These are phyloP conservation scores for Benincasa hispida DNA, from an alignment of 306 rosid genomes.

Conservation along the genomic window DNA sequence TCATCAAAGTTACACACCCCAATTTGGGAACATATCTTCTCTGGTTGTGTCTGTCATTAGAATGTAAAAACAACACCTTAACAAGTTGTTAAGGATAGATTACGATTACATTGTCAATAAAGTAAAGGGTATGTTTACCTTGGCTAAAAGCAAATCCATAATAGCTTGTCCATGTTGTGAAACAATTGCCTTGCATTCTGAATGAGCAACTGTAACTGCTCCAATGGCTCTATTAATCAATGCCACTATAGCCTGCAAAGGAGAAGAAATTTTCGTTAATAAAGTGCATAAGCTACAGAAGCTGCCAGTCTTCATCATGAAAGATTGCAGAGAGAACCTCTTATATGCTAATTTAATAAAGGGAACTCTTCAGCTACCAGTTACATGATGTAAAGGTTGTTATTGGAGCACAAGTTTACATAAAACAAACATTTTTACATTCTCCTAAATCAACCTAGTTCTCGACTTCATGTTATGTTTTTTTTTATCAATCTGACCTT, in stretches of 20 bases:
- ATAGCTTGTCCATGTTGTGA: conserved; percentile 68
- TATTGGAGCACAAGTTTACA: neutral
- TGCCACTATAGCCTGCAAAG: conserved; percentile 43
- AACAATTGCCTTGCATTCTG: conserved; percentile 72
- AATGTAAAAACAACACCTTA: neutral
- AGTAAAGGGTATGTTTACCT: conserved; percentile 27
- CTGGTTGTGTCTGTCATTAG: conserved; percentile 43
- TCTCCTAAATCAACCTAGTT: neutral
- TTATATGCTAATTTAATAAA: neutral
- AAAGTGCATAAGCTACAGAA: neutral
- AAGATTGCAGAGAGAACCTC: neutral
- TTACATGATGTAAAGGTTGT: neutral
- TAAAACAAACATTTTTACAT: neutral
- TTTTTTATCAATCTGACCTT: neutral
- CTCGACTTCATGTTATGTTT: neutral
- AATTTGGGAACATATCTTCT: conserved; percentile 66
- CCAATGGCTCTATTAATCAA: conserved; percentile 82
- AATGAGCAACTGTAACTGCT: conserved; percentile 49
- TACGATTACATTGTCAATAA: neutral
- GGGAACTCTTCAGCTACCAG: neutral
- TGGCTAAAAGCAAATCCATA: conserved; percentile 46
- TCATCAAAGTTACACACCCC: conserved; percentile 81
- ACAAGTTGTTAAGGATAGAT: neutral
- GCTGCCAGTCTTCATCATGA: neutral
- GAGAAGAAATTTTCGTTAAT: neutral